Evolutionary conservation across 2,329 filamentous ascomycete species (phyloP).

Genomic region (Aspergillus sp.): DNA sequence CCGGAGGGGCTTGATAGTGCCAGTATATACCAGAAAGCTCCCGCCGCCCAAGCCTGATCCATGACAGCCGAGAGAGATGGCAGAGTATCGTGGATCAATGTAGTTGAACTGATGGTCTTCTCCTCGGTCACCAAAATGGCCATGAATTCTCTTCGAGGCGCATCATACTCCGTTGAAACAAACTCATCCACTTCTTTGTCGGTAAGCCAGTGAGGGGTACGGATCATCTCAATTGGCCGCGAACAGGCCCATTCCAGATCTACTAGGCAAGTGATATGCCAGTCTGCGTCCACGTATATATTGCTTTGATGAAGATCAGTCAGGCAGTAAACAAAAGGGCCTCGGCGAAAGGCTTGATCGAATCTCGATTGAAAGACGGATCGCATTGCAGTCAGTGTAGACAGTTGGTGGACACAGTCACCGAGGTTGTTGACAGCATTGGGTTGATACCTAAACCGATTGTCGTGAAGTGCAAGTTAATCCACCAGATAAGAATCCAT

Average conservation of each 20-base stretch:
- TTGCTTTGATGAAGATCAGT: conserved; percentile 44
- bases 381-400: conserved; percentile 5
- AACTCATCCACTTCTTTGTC: not conserved
- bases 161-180: not conserved
- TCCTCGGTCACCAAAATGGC: not conserved
- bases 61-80: not conserved
- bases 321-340: conserved; percentile 16
- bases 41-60: not conserved
- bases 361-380: not conserved
- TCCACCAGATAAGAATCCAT: not conserved
- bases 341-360: not conserved
- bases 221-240: not conserved
- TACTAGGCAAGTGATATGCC: conserved; percentile 22
- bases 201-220: not conserved
- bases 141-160: not conserved
- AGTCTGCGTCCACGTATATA: conserved; percentile 25
- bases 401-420: not conserved
- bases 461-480: not conserved
- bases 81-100: not conserved
- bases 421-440: not conserved
- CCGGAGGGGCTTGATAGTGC: not conserved
- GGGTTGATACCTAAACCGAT: not conserved
- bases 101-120: not conserved
- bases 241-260: not conserved
- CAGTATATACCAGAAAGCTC: not conserved